Evolutionary conservation across 2,329 filamentous ascomycete genomes (phyloP), one percentile per base, ranked within the genome.

Genomic region (Aspergillus chevalieri): DNA sequence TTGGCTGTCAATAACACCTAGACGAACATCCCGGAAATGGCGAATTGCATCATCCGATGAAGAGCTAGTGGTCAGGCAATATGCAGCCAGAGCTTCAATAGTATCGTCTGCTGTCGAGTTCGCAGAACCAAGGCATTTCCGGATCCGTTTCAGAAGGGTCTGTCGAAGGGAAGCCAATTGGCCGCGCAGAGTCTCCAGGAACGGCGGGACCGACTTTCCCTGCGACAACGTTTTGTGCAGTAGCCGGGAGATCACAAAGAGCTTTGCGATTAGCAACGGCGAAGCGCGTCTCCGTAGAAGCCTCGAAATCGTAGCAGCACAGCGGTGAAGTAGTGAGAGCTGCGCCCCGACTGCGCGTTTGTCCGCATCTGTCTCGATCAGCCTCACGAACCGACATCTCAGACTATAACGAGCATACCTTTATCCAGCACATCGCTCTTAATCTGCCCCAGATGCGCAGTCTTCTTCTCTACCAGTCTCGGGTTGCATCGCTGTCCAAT

Each of bases 401-500:
- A 9, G 19, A 19, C 10, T 22, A 41, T 6, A n/a, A 9, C 3
- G 3, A 30, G 10, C 57, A 42, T 62, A 71, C 70, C 64, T 54
- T 64, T 65, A 22, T 66, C 62, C 7, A 58, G 49, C 28, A 53
- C 56, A 52, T 65, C 65, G 21, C 48, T 57, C 74, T 67, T 68
- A 46, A 73, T 48, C 75, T 82, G 58, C 61, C 73, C 44, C 66
- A 88, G 65, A 52, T 86, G 78, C 30, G 70, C 62, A 42, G 78
- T 78, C 65, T 90, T 89, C 55, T 75, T 79, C 21, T 83, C 83
- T 21, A 95, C 76, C 22, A 84, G 77, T 47, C 78, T 74, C 34
- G 88, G 80, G 46, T 91, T 90, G 69, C 92, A 96, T 49, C 82
- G 81, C 39, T 81, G 80, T 43, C 89, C 88, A 73, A 95, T 85